Evolutionary conservation across 2,329 filamentous ascomycete genomes (phyloP), one percentile per base, ranked within the genome.

Genomic region (Microdochium trichocladiopsis): DNA sequence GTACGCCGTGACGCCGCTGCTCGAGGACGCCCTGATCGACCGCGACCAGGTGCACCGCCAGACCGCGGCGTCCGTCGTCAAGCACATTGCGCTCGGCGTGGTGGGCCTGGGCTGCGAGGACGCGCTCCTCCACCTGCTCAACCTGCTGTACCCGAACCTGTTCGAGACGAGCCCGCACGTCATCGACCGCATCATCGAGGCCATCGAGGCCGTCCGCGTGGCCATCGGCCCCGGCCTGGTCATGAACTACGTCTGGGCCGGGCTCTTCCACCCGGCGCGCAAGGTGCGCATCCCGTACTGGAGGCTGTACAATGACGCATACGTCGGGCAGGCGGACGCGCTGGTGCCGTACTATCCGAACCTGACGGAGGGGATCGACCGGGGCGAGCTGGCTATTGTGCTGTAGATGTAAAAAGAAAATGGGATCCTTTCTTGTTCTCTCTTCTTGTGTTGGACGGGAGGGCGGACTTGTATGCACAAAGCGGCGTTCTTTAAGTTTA

Each of bases 91-190:
- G 1, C 82, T 99, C 0, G 95, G 95, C 51, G 94, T 97, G n/a
- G 93, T 97, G 50, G 94, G 94, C 31, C 80, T 99, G 3, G 95
- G 95, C 23, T 97, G 93, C 68, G 94, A 99, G 73, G 94, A 99
- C 66, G 94, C 94, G 48, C 97, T 99, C 93, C 80, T 99, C 48
- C 94, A 99, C 72, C 79, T 99, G 24, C 88, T 99, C 59, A 99
- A 99, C 71, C 79, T 99, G 3, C 80, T 99, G 6, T 96, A 93
- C 69, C 95, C 94, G 31, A 99, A 99, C 69, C 80, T 99, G 52
- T 99, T 97, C 70, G 94, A 99, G 72, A 99, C 94, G 4, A 94
- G 88, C 61, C 94, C 94, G 1, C 94, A 99, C 79, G 94, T 99
- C 63, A 99, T 99, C 62, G 94, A 99, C 71, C 86, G 94, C 47